Base-by-base conservation (phyloP, 768 basidiomycete genomes). In the Macrolepiota fuliginosa region DNA sequence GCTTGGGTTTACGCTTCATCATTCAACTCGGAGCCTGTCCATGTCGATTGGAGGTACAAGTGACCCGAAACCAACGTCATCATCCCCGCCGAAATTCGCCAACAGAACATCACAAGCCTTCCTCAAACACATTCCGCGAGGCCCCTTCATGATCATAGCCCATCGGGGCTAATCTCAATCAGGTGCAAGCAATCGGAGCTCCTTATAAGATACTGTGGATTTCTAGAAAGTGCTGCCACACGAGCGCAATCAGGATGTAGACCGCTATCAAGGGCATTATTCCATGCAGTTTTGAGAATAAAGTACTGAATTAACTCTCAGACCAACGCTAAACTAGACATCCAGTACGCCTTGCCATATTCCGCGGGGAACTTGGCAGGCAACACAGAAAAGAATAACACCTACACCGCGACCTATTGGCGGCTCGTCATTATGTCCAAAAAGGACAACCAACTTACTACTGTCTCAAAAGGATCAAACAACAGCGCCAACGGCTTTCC, bases 321-420 rank as follows among this genome's bases (percentile, higher is more conserved):
- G 12, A 78, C 73, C 19, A 79, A 65, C 9, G 72, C 73, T 32
- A 77, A 64, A 4, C 76, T 77, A 63, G 79, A 80, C 69, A 80
- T 76, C 80, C 80, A 82, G 54, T 79, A 77, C 24, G 78, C 76
- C 65, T 79, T 81, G 19, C 80, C 81, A 49, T 80, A 73, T 65
- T 79, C 82, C 5, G 81, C 72, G 17, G 74, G 74, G 37, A 81
- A 81, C 66, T 76, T 79, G 52, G 77, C 77, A 35, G 81, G 68
- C 22, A 77, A 62, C 13, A 77, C 78, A 22, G 76, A 74, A 56
- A 79, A 74, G 67, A 77, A 78, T 50, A 77, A 59, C 9, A 74
- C 72, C 73, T 73, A 60, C 5, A 13, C 32, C 15, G 36, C 36
- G 55, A 25, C 39, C 19, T 52, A 36, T 63, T 58, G 63, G 57